Evolutionary conservation across 163 green algal species (phyloP), one percentile per base, ranked within the genome.

Genomic region (Scenedesmus sp.): DNA sequence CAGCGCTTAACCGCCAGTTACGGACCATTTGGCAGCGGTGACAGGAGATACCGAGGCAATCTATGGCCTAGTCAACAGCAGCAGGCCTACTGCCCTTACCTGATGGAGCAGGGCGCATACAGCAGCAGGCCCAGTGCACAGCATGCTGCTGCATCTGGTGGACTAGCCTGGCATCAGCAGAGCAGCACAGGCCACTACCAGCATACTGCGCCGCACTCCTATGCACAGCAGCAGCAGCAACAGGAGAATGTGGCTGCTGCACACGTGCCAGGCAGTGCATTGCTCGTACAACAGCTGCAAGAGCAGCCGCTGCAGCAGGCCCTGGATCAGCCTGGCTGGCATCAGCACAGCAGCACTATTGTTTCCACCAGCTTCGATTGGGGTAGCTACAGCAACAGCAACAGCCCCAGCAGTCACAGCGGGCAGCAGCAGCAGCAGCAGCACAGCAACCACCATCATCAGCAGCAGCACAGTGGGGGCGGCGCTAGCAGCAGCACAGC

Each of bases 11-110:
- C 59, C 20, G 59, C 9, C 22, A 72, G 59, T 22, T 72, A 72
- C 59, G 59, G 59, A 72, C 59, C 59, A 72, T 33, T 9, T 22
- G 33, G 33, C 59, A 35, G 59, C 20, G 3, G 0, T 24, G 22
- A 35, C 13, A 72, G 24, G 22, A 72, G 59, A 3, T 20, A 72
- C 59, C 13, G 20, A 72, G 59, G 59, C 22, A 22, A 72, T 22
- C 59, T 24, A 72, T 72, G 59, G 59, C 59, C 59, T 72, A 72
- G 59, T 72, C 59, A 72, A 72, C 59, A 72, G 20, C 59, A 72
- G 59, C 59, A 72, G 59, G 59, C 22, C 24, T 35, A 72, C 59
- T 72, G 59, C 59, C 59, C 59, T 72, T 72, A 33, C 20, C 59
- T 72, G 59, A 72, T 72, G 59, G 22, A 72, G 59, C 59, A 72